phyloP scores from a whole-genome alignment of 2,329 filamentous ascomycete species.

The Pestalotiopsis sp. region DNA sequence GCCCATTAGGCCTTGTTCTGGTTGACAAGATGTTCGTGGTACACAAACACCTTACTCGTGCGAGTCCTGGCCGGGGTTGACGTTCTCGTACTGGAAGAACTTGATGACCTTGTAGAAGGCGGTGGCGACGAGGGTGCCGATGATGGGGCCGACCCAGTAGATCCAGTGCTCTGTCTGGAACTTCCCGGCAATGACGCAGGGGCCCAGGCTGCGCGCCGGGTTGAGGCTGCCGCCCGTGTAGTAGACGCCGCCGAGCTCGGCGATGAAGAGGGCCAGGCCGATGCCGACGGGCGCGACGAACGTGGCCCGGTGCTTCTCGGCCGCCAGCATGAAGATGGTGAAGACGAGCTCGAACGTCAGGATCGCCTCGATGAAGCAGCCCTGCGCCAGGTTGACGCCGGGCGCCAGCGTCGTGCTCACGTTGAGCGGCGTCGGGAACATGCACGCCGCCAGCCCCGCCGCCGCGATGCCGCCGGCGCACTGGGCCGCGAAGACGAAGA shows the following conservation, averaged over 20 bases:
- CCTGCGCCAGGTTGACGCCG: slow-evolving; percentile 46
- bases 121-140: slow-evolving; percentile 37
- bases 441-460: slow-evolving; percentile 34
- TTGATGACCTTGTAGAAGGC: slow-evolving; percentile 43
- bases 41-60: slow-evolving; percentile 17
- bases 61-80: slow-evolving; percentile 40
- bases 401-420: slow-evolving; percentile 49
- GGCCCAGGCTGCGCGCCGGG: slow-evolving; percentile 41
- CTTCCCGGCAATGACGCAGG: slow-evolving; percentile 36
- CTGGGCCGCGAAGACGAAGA: slow-evolving; percentile 19
- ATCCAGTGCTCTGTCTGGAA: slow-evolving; percentile 43
- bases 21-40: too few species aligned
- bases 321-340: slow-evolving; percentile 61
- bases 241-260: slow-evolving; percentile 40
- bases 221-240: slow-evolving; percentile 43
- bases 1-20: too few species aligned
- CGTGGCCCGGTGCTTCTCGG: slow-evolving; percentile 65
- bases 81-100: slow-evolving; percentile 41
- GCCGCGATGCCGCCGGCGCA: slow-evolving; percentile 25
- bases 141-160: slow-evolving; percentile 44
- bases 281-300: slow-evolving; percentile 66
- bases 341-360: slow-evolving; percentile 56
- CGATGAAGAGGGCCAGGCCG: slow-evolving; percentile 62
- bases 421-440: slow-evolving; percentile 50
- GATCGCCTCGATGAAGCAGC: slow-evolving; percentile 58